Evolutionary conservation across 306 rosid species (phyloP).

Genomic region (Trichosanthes cucumerina): DNA sequence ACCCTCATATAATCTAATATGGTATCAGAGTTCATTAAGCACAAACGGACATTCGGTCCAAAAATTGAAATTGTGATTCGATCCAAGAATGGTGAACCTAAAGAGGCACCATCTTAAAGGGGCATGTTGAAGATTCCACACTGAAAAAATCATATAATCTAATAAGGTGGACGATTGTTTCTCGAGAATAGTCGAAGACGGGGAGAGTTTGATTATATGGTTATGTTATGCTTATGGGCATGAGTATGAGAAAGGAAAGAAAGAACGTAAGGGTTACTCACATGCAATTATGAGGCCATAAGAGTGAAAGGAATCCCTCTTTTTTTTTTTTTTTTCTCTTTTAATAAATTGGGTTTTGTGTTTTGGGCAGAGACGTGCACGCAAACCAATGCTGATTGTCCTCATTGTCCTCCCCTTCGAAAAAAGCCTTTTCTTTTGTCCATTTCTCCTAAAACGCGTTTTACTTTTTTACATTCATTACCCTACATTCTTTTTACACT

Average conservation of each 20-base stretch:
- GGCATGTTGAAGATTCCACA: no score
- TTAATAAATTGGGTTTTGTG: background rate
- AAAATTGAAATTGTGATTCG: no score
- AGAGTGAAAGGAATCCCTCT: background rate
- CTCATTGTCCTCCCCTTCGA: background rate
- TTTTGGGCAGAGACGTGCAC: constrained; percentile 4
- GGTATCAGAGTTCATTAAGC: no score
- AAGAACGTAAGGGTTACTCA: background rate
- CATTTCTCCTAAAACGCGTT: background rate
- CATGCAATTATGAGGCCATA: background rate
- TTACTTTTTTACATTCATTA: background rate
- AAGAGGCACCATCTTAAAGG: no score
- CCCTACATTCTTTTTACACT: background rate
- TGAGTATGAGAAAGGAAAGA: background rate
- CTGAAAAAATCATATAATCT: no score
- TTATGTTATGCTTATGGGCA: no score
- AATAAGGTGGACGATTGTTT: no score
- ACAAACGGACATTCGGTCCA: no score
- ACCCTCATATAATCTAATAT: no score
- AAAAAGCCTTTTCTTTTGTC: background rate
- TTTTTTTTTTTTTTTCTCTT: background rate
- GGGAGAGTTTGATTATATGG: no score
- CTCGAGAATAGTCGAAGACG: no score
- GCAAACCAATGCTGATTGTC: constrained; percentile 9
- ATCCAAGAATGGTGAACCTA: no score